Evolutionary conservation across 2,329 filamentous ascomycete genomes (phyloP), one percentile per base, ranked within the genome.

Genomic region (Epichloe sibirici): DNA sequence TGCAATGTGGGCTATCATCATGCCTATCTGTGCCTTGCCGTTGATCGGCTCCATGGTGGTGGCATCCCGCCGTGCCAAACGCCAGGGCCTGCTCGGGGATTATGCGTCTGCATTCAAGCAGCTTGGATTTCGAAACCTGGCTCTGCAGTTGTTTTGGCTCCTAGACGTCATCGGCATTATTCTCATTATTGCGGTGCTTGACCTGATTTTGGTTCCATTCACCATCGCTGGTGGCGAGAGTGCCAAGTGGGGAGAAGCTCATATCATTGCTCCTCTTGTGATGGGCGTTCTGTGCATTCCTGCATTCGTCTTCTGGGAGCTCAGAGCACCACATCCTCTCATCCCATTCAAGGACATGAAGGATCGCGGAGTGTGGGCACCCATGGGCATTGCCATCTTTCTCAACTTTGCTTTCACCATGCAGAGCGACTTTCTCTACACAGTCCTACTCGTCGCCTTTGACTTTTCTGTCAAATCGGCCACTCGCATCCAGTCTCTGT

Each of bases 1-100:
- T 59, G 84, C 82, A 43, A 73, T 76, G 57, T 88, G 84, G 66
- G 73, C 78, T 40, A 82, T 88, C 57, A 73, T 88, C 54, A 70
- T 81, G 5, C 83, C 83, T 1, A 66, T 76, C 40, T 74, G 83
- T 46, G 78, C 77, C 34, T 55, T 81, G 17, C 85, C 85, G 0
- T 70, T 88, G 21, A 76, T 78, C 38, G 61, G 71, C 13, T 68
- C 85, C 12, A 71, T 86, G 57, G 67, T 77, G 51, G 64, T 73
- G 57, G 80, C 83, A 61, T 75, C 79, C 49, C 68, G 67, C 48
- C 80, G 79, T 60, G 82, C 82, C 8, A 72, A 71, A 60, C 71
- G 69, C 35, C 60, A 69, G 8, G 79, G 79, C 1, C 60, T 78
- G 2, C 58, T 77, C 23, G 50, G 43, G 15, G 31, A 48, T 46